Conservation (phyloP, 495 filamentous ascomycete species). For the Jackrogersella minutella region DNA sequence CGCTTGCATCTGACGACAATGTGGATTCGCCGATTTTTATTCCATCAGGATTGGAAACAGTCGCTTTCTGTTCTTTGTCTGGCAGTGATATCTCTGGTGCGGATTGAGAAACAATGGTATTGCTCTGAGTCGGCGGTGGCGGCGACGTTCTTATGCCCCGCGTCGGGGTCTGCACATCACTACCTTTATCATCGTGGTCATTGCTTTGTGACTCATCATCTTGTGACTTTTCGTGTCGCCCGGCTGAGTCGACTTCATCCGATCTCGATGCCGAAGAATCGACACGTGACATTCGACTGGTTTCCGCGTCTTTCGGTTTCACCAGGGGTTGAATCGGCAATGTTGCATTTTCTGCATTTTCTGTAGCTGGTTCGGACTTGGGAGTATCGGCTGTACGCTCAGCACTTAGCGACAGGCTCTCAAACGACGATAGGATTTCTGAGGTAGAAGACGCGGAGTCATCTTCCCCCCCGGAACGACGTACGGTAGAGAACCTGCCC, state of each 20-base stretch:
- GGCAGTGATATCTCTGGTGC: background rate
- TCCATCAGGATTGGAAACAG: background rate
- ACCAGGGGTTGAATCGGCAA: constrained; percentile 45
- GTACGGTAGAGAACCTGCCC: constrained; percentile 81
- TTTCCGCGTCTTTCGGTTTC: constrained; percentile 13
- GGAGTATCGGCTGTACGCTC: constrained; percentile 40
- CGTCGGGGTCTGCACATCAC: background rate
- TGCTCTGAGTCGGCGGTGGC: background rate
- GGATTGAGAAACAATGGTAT: constrained; percentile 10
- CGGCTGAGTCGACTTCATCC: background rate
- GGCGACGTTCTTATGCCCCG: background rate
- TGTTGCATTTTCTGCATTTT: constrained; percentile 28
- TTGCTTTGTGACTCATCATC: constrained; percentile 30
- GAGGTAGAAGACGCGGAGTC: constrained; percentile 41
- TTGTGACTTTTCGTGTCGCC: background rate
- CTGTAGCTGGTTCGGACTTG: constrained; percentile 32
- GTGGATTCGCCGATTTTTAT: constrained; percentile 20
- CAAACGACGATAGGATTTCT: constrained; percentile 43
- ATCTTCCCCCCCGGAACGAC: constrained; percentile 74
- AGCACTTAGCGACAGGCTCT: constrained; percentile 46
- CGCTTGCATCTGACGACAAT: background rate
- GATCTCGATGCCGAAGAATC: background rate
- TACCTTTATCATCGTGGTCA: background rate
- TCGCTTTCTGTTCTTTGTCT: constrained; percentile 13
- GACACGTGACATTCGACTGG: constrained; percentile 10